Conservation (phyloP, 2,329 filamentous ascomycete genomes). For the Monilinia laxa region DNA sequence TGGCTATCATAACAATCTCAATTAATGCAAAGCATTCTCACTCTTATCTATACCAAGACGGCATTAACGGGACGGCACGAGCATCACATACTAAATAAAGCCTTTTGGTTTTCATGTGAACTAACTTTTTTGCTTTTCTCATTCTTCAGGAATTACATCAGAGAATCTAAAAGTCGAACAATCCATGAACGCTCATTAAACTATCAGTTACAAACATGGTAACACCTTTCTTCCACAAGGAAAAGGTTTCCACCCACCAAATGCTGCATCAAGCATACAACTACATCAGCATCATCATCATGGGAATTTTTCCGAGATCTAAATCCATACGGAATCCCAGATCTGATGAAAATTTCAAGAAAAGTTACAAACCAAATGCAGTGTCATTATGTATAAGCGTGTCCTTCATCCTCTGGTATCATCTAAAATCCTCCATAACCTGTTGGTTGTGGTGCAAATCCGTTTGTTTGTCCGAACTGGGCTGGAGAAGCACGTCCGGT, state of each 20-base stretch:
- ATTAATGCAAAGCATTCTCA: not conserved
- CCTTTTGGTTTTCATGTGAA: not conserved
- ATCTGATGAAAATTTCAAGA: constrained; percentile 31
- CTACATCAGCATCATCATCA: constrained; percentile 32
- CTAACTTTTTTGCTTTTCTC: constrained; percentile 16
- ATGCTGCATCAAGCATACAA: constrained; percentile 35
- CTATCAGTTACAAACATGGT: constrained; percentile 39
- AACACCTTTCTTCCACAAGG: constrained; percentile 6
- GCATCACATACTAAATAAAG: not conserved
- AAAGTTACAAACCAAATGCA: constrained; percentile 36
- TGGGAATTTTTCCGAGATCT: constrained; percentile 33
- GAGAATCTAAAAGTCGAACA: constrained; percentile 35
- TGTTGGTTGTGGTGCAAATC: constrained; percentile 85
- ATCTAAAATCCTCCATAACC: constrained; percentile 61
- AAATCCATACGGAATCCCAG: constrained; percentile 28
- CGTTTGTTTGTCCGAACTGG: constrained; percentile 78
- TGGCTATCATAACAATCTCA: not conserved
- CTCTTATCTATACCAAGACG: constrained; percentile 13
- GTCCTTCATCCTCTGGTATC: constrained; percentile 23
- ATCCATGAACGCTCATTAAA: constrained; percentile 29
- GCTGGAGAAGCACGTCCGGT: constrained; percentile 52
- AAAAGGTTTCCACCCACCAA: constrained; percentile 29
- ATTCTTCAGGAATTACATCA: constrained; percentile 27
- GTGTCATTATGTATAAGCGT: constrained; percentile 39
- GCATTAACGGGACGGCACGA: constrained; percentile 9